These are phyloP conservation scores for Talaromyces sp. DNA, from an alignment of 2,329 filamentous ascomycete genomes.

Conservation along the genomic window DNA sequence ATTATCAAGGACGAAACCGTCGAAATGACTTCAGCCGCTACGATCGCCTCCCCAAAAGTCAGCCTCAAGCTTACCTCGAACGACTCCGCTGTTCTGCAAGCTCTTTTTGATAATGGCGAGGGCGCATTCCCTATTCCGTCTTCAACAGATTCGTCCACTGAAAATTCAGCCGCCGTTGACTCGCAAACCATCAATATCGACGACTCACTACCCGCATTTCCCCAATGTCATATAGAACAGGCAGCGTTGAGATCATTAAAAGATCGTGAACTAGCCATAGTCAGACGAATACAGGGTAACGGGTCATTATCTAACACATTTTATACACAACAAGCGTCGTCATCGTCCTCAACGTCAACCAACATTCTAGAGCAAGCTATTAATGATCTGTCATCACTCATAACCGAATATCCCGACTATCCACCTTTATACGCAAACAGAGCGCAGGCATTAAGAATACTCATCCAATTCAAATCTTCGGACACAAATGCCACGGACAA, in stretches of 20 bases:
- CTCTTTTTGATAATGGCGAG: conserved; percentile 45
- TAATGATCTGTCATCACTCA: conserved; percentile 41
- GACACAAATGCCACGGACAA: conserved; percentile 10
- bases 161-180: conserved; percentile 32
- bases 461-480: conserved; percentile 28
- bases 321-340: conserved; percentile 19
- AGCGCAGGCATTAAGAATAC: conserved; percentile 49
- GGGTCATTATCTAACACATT: conserved; percentile 13
- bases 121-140: conserved; percentile 21
- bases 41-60: conserved; percentile 24
- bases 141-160: conserved; percentile 29
- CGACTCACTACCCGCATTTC: conserved; percentile 39
- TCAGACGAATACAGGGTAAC: conserved; percentile 34
- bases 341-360: not conserved
- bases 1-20: not conserved
- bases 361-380: conserved; percentile 33
- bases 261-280: conserved; percentile 38
- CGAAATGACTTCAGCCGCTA: conserved; percentile 18
- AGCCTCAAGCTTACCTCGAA: conserved; percentile 39
- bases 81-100: conserved; percentile 45
- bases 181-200: conserved; percentile 29
- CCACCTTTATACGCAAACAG: conserved; percentile 56
- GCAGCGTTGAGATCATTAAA: conserved; percentile 36
- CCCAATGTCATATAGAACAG: conserved; percentile 36
- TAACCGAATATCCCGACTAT: conserved; percentile 46